Conservation (phyloP, 257 asterid species). For the Fraxinus americana region DNA sequence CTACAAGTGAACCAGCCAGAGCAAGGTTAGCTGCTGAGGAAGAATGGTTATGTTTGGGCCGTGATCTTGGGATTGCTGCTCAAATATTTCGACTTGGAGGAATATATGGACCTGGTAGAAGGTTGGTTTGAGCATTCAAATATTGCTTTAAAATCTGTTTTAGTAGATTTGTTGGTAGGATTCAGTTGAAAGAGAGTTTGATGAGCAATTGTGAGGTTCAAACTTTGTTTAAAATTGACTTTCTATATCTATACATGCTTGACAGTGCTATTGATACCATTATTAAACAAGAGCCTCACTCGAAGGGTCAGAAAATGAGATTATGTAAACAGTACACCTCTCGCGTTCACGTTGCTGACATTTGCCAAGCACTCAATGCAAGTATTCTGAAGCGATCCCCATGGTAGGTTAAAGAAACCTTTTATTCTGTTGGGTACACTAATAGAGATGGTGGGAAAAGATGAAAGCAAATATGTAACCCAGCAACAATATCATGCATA, state of each 20-base stretch:
- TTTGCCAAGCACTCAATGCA: constrained; percentile 83
- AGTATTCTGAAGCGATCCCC: constrained; percentile 58
- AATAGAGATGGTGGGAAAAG: neutral
- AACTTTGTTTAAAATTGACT: neutral
- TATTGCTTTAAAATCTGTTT: neutral
- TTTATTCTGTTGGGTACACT: neutral
- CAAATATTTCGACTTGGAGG: constrained; percentile 93
- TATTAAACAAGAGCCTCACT: constrained; percentile 58
- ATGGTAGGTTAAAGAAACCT: constrained; percentile 40
- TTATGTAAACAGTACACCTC: constrained; percentile 61
- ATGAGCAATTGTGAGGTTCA: neutral
- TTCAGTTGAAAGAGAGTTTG: neutral
- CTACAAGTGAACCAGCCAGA: constrained; percentile 47
- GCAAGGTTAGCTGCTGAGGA: constrained; percentile 79
- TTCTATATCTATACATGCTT: neutral
- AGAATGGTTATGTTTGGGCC: constrained; percentile 72
- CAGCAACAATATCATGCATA: neutral
- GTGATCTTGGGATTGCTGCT: constrained; percentile 50
- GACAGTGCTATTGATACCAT: constrained; percentile 89
- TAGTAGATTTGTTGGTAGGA: neutral
- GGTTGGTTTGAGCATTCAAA: constrained; percentile 42
- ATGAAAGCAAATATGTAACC: neutral
- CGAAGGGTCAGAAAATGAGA: constrained; percentile 63
- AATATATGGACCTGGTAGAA: constrained; percentile 95
- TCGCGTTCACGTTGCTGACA: constrained; percentile 84